Base-by-base conservation (phyloP, 257 asterid species). In the Agastache rugosa region DNA sequence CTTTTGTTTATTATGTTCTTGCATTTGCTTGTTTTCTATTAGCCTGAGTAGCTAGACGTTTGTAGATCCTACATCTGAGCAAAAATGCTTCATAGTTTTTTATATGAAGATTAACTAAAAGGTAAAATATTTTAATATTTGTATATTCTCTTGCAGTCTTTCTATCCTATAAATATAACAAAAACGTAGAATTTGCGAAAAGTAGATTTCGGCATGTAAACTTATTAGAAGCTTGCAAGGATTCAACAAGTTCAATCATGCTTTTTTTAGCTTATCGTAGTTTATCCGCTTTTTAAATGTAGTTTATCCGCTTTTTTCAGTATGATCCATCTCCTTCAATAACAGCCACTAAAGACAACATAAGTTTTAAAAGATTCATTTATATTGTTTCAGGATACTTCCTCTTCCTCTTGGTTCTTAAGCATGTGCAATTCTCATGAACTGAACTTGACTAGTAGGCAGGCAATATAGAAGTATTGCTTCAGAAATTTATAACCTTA, bases 11-110 rank as follows among this genome's bases (percentile, higher is more conserved):
- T 31, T n/a, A 44, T 59, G 69, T 62, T 6, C 16, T 37, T 63
- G 42, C 7, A 74, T 16, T 35, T 50, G 66, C 48, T 5, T 58
- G 60, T 27, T 15, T 63, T 34, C 41, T 20, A 47, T 62, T 8
- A 53, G 4, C 58, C 34, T 35, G 8, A 61, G 63, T 15, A 7
- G 45, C 65, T 63, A 63, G 34, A 63, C 5, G 23, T 42, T 44
- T 29, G 37, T 50, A 72, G 42, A 59, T 72, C 54, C 69, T 23
- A 25, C 11, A 8, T 17, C 55, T 42, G 50, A 34, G 58, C 19
- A 29, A 60, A 6, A 60, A 60, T 60, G 44, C 8, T 60, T 60
- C 44, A 14, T 29, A 15, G 19, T 4, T 19, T 20, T 11, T 16
- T 48, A 15, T 62, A 35, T 14, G 65, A 20, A 15, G 47, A 16